Base-by-base conservation (phyloP, 352 stramenopile genomes). In the Phytopythium chamaehyphon region DNA sequence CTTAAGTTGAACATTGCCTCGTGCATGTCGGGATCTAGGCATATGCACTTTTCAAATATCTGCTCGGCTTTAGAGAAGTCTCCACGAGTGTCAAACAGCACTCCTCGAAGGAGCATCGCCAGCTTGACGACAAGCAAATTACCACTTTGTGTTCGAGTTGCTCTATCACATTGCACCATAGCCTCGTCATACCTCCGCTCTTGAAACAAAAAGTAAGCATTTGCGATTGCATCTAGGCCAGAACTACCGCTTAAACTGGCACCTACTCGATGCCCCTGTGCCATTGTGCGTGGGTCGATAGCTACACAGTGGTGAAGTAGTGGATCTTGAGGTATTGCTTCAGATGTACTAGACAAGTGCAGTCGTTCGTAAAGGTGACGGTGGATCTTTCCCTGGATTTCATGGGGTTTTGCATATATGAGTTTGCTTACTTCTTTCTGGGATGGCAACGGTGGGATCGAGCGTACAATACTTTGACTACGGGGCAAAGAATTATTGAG, bases 1-100 rank as follows among this genome's bases (percentile, higher is more conserved):
- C 73, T 83, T 16, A 80, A 61, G 22, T 85, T 83, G 49, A 86
- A 90, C 43, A 79, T 56, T 24, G 79, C 76, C 54, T 90, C 65
- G 48, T 90, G 79, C 44, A 88, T 63, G 15, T 42, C 40, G 31
- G 74, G 55, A 50, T 90, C 74, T 12, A 86, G 51, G 23, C 59
- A 40, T 15, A 87, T 24, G 23, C 58, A 68, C 0, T 57, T 53
- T 2, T 72, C 55, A 45, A 90, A 88, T 35, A 78, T 64, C 9
- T 47, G 47, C 56, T 88, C 75, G 21, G 76, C 80, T 14, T 50
- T 53, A 10, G 19, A 45, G 36, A 76, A 68, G 6, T 87, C 51
- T 2, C 75, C 76, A 10, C 64, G 61, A 31, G 72, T 53, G 37
- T 88, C 80, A 37, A 68, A 74, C 16, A 90, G 57, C n/a, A 79